These are phyloP conservation scores for Tuber brumale DNA, from an alignment of 495 filamentous ascomycete genomes.

Conservation along the genomic window DNA sequence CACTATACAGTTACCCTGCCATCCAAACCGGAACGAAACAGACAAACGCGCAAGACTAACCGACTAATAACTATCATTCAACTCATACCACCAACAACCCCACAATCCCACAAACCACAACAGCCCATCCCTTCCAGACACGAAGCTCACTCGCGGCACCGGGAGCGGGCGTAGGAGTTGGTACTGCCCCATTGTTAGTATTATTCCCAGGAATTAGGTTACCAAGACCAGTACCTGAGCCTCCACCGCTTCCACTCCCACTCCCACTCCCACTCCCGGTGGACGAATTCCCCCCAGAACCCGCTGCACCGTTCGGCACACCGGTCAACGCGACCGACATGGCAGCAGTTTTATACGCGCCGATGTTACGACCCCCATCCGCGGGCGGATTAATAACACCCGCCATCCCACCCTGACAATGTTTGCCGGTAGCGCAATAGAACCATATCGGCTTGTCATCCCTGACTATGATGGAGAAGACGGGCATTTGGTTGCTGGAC, in stretches of 20 bases:
- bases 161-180: not conserved
- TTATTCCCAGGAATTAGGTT: not conserved
- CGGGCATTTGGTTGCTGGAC: slow-evolving; percentile 30
- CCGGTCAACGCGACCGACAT: slow-evolving; percentile 13
- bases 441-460: slow-evolving; percentile 49
- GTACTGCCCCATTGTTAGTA: not conserved
- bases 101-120: not conserved
- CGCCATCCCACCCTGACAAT: slow-evolving; percentile 52
- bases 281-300: slow-evolving; percentile 20
- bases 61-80: not conserved
- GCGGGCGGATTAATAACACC: slow-evolving; percentile 47
- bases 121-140: not conserved
- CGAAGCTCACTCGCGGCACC: not conserved
- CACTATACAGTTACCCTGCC: not conserved
- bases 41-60: not conserved
- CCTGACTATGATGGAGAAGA: slow-evolving; percentile 48
- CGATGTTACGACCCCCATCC: slow-evolving; percentile 10
- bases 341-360: slow-evolving; percentile 23
- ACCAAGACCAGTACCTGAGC: not conserved
- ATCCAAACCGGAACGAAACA: not conserved
- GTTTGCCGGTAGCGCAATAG: slow-evolving; percentile 48
- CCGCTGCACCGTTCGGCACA: slow-evolving; percentile 14
- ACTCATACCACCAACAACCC: slow-evolving; percentile 3
- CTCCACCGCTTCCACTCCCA: slow-evolving; percentile 2
- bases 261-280: not conserved